These are phyloP conservation scores for Ogataea populi-albae DNA, from an alignment of 805 yeast genomes.

Conservation along the genomic window DNA sequence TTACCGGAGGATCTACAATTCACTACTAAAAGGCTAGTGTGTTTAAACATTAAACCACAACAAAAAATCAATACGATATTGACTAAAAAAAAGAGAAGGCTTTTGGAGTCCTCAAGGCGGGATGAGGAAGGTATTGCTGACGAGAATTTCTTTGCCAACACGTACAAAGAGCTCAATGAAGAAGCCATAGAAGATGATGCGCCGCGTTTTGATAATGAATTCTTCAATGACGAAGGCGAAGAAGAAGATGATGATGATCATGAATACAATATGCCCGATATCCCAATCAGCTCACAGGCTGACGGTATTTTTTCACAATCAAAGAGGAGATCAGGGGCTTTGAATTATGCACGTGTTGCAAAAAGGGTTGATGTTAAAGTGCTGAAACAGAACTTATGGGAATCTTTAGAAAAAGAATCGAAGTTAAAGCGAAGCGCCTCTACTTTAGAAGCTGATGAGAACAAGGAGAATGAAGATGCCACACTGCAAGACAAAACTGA, in stretches of 20 bases:
- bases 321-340: conserved; percentile 23
- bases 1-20: conserved; percentile 52
- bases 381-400: conserved; percentile 47
- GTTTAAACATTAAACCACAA: conserved; percentile 44
- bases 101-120: conserved; percentile 13
- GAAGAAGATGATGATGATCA: conserved; percentile 38
- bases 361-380: conserved; percentile 47
- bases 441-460: conserved; percentile 23
- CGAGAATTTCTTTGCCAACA: conserved; percentile 50
- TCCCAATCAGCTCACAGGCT: conserved; percentile 23
- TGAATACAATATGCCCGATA: conserved; percentile 30
- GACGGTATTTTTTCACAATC: conserved; percentile 17
- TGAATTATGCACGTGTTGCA: conserved; percentile 45
- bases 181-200: conserved; percentile 4
- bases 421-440: conserved; percentile 31
- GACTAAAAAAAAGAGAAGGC: conserved; percentile 22
- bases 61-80: conserved; percentile 29
- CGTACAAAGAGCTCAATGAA: conserved; percentile 36
- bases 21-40: conserved; percentile 46
- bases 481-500: conserved; percentile 4
- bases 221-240: conserved; percentile 13
- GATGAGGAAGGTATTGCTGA: conserved; percentile 42
- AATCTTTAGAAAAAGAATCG: conserved; percentile 29
- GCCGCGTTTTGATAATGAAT: conserved; percentile 2
- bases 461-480: conserved; percentile 7